Evolutionary conservation across 2,329 filamentous ascomycete genomes (phyloP).

Genomic region (Calonectria hongkongensis): DNA sequence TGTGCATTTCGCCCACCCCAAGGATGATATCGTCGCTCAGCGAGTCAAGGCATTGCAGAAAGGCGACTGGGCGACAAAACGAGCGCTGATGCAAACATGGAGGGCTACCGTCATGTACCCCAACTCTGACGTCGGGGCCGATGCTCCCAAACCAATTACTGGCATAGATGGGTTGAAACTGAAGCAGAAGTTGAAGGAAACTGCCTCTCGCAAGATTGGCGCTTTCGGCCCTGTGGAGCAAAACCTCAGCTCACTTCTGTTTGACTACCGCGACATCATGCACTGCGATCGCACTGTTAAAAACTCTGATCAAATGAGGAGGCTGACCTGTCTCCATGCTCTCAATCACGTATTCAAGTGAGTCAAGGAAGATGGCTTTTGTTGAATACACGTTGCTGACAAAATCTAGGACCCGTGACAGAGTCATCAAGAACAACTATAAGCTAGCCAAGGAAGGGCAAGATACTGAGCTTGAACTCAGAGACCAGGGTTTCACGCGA

Average conservation of each 20-base stretch:
- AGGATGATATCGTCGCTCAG: slow-evolving; percentile 75
- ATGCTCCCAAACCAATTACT: slow-evolving; percentile 58
- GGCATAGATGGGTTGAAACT: slow-evolving; percentile 73
- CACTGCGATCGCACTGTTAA: slow-evolving; percentile 82
- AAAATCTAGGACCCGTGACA: slow-evolving; percentile 82
- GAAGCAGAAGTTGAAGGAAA: slow-evolving; percentile 80
- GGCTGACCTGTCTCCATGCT: slow-evolving; percentile 86
- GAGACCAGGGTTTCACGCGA: slow-evolving; percentile 96
- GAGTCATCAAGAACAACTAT: slow-evolving; percentile 93
- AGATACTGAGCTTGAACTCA: slow-evolving; percentile 80
- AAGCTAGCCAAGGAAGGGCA: slow-evolving; percentile 81
- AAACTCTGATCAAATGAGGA: slow-evolving; percentile 82
- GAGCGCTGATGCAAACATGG: slow-evolving; percentile 67
- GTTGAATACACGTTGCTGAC: slow-evolving; percentile 41
- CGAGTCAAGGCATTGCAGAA: slow-evolving; percentile 71
- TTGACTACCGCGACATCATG: slow-evolving; percentile 88
- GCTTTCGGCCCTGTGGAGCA: slow-evolving; percentile 78
- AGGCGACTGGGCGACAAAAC: slow-evolving; percentile 71
- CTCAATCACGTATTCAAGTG: slow-evolving; percentile 94
- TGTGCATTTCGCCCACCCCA: slow-evolving; percentile 82
- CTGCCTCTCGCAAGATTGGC: slow-evolving; percentile 71
- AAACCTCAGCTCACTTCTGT: slow-evolving; percentile 81
- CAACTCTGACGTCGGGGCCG: slow-evolving; percentile 59
- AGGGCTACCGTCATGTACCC: slow-evolving; percentile 70
- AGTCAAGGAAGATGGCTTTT: slow-evolving; percentile 50